A percentile compares a stretch with the other conserved stretches of the same genome.
Conservation (phyloP, 2,329 filamentous ascomycete genomes). For the Pyrenochaeta sp. region DNA sequence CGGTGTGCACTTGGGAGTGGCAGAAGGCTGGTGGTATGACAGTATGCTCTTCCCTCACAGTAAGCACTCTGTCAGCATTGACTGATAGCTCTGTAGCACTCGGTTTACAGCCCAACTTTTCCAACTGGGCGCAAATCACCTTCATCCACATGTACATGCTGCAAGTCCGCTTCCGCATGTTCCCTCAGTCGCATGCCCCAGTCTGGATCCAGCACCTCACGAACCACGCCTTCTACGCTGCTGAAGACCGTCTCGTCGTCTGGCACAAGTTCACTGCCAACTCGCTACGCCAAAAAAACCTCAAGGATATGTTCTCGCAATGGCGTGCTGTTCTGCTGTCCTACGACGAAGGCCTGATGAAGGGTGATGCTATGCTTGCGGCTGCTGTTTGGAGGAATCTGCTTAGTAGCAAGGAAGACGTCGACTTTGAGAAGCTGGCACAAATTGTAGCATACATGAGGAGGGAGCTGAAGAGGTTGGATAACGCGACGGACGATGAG, state of each 20-base stretch:
- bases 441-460: conserved; percentile 71
- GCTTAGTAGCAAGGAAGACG: conserved; percentile 75
- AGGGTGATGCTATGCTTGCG: conserved; percentile 79
- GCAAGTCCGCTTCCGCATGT: conserved; percentile 80
- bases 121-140: conserved; percentile 93
- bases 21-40: conserved; percentile 81
- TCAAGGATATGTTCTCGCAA: conserved; percentile 91
- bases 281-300: conserved; percentile 66
- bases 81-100: conserved; percentile 66
- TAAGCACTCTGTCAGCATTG: background rate
- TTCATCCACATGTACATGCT: conserved; percentile 97
- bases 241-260: conserved; percentile 83
- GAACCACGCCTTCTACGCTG: conserved; percentile 94
- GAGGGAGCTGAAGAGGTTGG: conserved; percentile 63
- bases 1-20: conserved; percentile 83
- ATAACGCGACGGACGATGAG: conserved; percentile 62
- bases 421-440: conserved; percentile 69
- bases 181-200: conserved; percentile 73
- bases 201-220: conserved; percentile 89
- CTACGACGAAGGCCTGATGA: conserved; percentile 82
- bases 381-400: conserved; percentile 93
- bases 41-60: conserved; percentile 60
- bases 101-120: conserved; percentile 84
- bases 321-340: conserved; percentile 88
- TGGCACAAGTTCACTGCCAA: conserved; percentile 73